Conservation (phyloP, 129 eudicot genomes). For the Centaurea solstitialis region DNA sequence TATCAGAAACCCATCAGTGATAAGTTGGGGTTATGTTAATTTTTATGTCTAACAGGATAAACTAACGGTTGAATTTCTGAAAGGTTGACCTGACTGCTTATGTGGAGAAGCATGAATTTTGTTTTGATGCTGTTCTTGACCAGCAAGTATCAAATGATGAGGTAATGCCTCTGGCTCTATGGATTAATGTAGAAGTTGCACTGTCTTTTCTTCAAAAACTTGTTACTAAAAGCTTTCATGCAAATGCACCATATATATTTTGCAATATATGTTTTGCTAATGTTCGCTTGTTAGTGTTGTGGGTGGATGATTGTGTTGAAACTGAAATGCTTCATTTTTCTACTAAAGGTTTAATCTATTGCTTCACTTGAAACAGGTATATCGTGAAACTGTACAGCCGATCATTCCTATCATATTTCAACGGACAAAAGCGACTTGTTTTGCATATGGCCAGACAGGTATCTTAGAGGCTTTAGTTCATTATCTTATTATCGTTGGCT, state of each 20-base stretch:
- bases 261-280: not conserved
- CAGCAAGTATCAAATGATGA: conserved; percentile 90
- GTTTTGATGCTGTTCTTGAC: conserved; percentile 95
- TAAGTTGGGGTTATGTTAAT: conserved; percentile 1
- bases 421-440: conserved; percentile 89
- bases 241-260: conserved; percentile 3
- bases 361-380: conserved; percentile 52
- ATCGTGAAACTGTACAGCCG: conserved; percentile 83
- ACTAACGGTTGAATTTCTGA: conserved; percentile 31
- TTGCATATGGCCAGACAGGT: conserved; percentile 99
- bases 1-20: not conserved
- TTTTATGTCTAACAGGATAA: conserved; percentile 10
- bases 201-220: conserved; percentile 7
- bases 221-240: not conserved
- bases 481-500: not conserved
- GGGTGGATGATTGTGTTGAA: not conserved
- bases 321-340: conserved; percentile 3
- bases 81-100: conserved; percentile 99
- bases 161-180: conserved; percentile 46
- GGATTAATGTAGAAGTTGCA: not conserved
- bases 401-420: conserved; percentile 84
- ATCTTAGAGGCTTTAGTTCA: not conserved
- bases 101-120: conserved; percentile 94
- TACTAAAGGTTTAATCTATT: conserved; percentile 7
- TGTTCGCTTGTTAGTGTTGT: too few relatives aligned